Evolutionary conservation across 306 rosid species (phyloP).

Genomic region (Prunus mume): DNA sequence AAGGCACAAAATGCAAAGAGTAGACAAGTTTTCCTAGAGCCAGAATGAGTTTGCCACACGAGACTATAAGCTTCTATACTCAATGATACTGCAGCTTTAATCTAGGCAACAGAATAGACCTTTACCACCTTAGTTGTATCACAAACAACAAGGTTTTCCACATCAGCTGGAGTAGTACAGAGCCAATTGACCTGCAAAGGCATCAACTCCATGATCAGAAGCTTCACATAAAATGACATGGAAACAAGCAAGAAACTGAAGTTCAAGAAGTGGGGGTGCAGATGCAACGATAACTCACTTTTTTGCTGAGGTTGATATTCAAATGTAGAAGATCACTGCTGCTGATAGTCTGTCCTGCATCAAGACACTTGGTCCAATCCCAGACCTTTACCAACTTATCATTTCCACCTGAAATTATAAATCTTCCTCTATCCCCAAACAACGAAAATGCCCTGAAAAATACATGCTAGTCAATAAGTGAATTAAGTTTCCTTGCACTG

Average conservation of each 20-base stretch:
- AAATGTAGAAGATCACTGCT: slow-evolving; percentile 21
- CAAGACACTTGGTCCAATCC: slow-evolving; percentile 61
- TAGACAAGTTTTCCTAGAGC: not conserved
- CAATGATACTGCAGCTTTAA: slow-evolving; percentile 15
- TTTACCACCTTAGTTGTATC: slow-evolving; percentile 84
- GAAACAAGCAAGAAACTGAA: slow-evolving; percentile 12
- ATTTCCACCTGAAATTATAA: slow-evolving; percentile 82
- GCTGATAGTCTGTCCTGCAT: slow-evolving; percentile 26
- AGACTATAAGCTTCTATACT: slow-evolving; percentile 13
- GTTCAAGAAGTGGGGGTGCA: slow-evolving; percentile 6
- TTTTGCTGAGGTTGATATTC: slow-evolving; percentile 57
- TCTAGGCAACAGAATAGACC: slow-evolving; percentile 65
- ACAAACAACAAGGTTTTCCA: slow-evolving; percentile 81
- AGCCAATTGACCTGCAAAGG: slow-evolving; percentile 83
- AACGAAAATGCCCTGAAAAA: slow-evolving; percentile 70
- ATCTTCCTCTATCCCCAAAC: slow-evolving; percentile 85
- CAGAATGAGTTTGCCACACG: slow-evolving; percentile 19
- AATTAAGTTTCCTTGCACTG: slow-evolving; percentile 13
- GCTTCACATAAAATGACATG: slow-evolving; percentile 5
- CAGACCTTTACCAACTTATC: slow-evolving; percentile 80
- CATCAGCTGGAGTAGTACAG: slow-evolving; percentile 69
- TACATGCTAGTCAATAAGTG: slow-evolving; percentile 27
- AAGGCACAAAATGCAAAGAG: not conserved
- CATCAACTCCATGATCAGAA: slow-evolving; percentile 22
- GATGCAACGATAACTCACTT: slow-evolving; percentile 48